phyloP scores from a whole-genome alignment of 1,284 basidiomycete genomes.

The Tetrapyrgos nigripes region DNA sequence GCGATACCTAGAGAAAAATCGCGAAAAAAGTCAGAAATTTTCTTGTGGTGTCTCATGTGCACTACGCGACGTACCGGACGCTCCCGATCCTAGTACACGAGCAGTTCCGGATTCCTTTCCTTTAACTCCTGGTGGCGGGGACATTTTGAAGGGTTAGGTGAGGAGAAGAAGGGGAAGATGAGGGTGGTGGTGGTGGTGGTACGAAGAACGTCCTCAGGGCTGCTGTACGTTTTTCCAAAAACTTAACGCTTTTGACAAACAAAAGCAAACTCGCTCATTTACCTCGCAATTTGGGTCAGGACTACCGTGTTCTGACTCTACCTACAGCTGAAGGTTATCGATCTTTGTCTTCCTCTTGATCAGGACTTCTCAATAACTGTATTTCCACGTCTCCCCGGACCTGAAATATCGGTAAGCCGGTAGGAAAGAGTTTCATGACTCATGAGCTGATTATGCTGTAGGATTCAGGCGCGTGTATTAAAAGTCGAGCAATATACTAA shows the following conservation, averaged over 20 bases:
- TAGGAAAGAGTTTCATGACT: too few relatives aligned
- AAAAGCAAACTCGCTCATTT: neutral
- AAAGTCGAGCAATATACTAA: too few relatives aligned
- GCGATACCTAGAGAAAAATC: slow-evolving; percentile 76
- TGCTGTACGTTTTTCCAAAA: neutral
- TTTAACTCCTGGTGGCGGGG: slow-evolving; percentile 67
- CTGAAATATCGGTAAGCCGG: too few relatives aligned
- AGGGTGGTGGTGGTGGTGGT: slow-evolving; percentile 7
- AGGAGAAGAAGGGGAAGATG: slow-evolving; percentile 9
- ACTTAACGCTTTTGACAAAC: slow-evolving; percentile 4
- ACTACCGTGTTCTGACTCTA: neutral
- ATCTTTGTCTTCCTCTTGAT: neutral
- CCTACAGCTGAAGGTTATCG: neutral
- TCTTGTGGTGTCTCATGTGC: neutral
- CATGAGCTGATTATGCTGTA: too few relatives aligned
- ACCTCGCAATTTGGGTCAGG: too few relatives aligned
- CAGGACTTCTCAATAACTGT: too few relatives aligned
- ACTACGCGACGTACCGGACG: slow-evolving; percentile 69
- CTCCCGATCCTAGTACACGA: slow-evolving; percentile 90
- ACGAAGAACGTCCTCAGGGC: neutral
- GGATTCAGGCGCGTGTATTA: too few relatives aligned
- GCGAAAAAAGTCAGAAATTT: slow-evolving; percentile 15
- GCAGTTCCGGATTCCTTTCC: slow-evolving; percentile 91
- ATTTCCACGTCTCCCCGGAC: too few relatives aligned
- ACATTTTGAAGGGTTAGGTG: slow-evolving; percentile 48